Base-by-base conservation (phyloP, 192 early-diverging fungal genomes). In the Backusella circina region DNA sequence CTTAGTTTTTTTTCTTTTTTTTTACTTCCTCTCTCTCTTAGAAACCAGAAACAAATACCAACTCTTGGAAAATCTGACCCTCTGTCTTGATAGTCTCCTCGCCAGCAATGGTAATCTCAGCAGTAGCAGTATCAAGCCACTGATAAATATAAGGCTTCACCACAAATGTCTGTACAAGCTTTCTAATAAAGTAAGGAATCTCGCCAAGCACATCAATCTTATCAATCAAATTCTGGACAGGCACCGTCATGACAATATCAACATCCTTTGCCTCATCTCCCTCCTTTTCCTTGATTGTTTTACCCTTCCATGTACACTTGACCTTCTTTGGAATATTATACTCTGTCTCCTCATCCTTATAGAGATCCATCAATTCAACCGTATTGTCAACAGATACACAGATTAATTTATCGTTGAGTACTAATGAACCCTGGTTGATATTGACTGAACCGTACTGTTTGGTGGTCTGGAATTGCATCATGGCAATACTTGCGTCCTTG, bases 81-180 rank as follows among this genome's bases (percentile, higher is more conserved):
- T 82, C 78, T 18, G 93, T 33, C 35, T 80, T 79, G 68, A 86
- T 84, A 41, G 84, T 83, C 41, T 90, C 87, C n/a, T 90, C 88
- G n/a, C 91, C 96, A 28, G 23, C 54, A 67, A 98, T 74, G 13
- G 84, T 88, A 26, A 98, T 84, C 54, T 89, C 86, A 41, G 92
- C 91, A 9, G 82, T 84, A 3, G 90, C 90, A 36, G 91, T 88
- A 68, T 96, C 92, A 68, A 93, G 89, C 91, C 96, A 97, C 82
- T 99, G 95, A 81, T 97, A 99, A 36, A 96, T 88, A 74, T 91
- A 98, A 37, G 97, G 97, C 73, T 94, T 94, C 23, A 95, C 96
- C 33, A 99, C 92, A 74, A 97, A 91, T 0, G 95, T 92, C 84
- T 97, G 94, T 47, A 99, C 94, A 50, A 97, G 79, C 73, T 93